Percentiles rank a stretch among this genome's conserved stretches.
Evolutionary conservation across 192 early-diverging fungal species (phyloP).

Genomic region (Linnemannia elongata): DNA sequence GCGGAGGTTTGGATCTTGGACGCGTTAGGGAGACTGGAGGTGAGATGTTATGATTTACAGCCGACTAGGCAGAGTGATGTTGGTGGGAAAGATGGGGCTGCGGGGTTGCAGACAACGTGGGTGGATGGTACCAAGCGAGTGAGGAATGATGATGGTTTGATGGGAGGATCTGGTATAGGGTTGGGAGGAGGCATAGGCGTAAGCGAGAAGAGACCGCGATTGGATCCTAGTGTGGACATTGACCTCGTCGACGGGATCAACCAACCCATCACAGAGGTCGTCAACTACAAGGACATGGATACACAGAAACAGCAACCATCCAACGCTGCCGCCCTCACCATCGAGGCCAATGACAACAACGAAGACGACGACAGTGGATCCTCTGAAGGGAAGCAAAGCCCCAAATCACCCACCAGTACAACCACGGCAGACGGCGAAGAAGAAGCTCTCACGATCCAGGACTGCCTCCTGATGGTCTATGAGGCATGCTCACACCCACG

Average conservation of each 20-base stretch:
- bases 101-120: background rate
- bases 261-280: background rate
- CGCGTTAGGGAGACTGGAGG: constrained; percentile 3
- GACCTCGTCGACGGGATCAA: background rate
- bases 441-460: constrained; percentile 23
- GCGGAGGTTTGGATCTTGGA: constrained; percentile 40
- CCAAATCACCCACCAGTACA: background rate
- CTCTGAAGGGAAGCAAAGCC: background rate
- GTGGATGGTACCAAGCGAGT: background rate
- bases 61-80: background rate
- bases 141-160: background rate
- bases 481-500: constrained; percentile 38
- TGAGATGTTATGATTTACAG: background rate
- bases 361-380: background rate
- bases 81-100: background rate
- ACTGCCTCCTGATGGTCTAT: constrained; percentile 45
- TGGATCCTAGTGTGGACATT: background rate
- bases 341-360: background rate
- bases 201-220: background rate
- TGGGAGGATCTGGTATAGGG: background rate
- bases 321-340: background rate
- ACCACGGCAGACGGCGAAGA: background rate
- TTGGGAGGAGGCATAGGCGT: background rate
- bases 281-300: background rate
- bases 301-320: background rate